phyloP scores from a whole-genome alignment of 768 basidiomycete species.

The Calocera cornea region DNA sequence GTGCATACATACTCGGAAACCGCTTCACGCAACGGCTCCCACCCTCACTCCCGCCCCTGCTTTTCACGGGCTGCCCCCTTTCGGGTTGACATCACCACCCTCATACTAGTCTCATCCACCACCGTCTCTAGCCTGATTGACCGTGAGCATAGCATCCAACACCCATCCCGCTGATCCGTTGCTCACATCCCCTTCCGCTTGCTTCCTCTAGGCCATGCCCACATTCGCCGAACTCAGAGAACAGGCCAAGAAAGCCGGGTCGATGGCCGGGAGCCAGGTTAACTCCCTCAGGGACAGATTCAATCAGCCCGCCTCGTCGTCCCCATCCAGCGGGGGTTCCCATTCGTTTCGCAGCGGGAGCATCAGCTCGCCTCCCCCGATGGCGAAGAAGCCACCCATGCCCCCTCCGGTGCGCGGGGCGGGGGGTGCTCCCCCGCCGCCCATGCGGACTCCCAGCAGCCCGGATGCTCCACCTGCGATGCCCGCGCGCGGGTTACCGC shows the following conservation, averaged over 20 bases:
- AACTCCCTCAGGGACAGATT: constrained; percentile 45
- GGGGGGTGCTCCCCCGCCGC: constrained; percentile 13
- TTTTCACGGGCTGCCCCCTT: too few relatives aligned
- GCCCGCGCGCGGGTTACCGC: constrained; percentile 7
- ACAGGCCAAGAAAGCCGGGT: constrained; percentile 40
- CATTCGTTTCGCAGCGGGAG: constrained; percentile 23
- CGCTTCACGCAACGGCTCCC: too few relatives aligned
- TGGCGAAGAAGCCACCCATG: constrained; percentile 16
- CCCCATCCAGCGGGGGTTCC: constrained; percentile 54
- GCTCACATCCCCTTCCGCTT: too few relatives aligned
- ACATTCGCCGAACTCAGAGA: constrained; percentile 47
- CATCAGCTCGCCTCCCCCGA: constrained; percentile 22
- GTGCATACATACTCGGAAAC: too few relatives aligned
- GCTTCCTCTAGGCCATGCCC: background rate
- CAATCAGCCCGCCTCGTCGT: constrained; percentile 39
- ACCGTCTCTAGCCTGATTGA: background rate
- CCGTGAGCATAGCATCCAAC: background rate
- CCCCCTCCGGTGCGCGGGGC: constrained; percentile 15
- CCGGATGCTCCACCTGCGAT: constrained; percentile 19
- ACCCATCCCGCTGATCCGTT: background rate
- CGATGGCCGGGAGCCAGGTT: constrained; percentile 39
- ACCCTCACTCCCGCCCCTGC: too few relatives aligned
- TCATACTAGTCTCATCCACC: too few relatives aligned
- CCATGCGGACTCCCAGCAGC: constrained; percentile 13
- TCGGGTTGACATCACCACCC: too few relatives aligned